These are phyloP conservation scores for Vitis hybrid DNA, from an alignment of 177 flowering plant species.

Conservation along the genomic window DNA sequence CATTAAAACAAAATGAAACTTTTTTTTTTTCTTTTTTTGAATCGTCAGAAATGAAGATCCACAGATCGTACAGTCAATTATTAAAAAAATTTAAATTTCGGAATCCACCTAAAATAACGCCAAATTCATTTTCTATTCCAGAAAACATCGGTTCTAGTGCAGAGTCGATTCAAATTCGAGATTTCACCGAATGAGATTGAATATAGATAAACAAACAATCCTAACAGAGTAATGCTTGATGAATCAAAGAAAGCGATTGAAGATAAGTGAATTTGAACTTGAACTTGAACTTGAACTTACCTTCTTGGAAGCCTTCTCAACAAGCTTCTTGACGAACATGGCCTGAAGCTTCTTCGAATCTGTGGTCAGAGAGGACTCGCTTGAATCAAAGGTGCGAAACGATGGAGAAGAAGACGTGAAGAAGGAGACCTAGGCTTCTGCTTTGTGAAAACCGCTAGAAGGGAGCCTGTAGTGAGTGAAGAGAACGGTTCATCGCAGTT, in stretches of 20 bases:
- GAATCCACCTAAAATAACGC: too few relatives aligned
- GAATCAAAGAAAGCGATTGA: not conserved
- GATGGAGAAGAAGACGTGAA: not conserved
- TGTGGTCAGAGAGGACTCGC: not conserved
- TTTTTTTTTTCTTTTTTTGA: too few relatives aligned
- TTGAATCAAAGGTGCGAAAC: too few relatives aligned
- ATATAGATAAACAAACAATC: not conserved
- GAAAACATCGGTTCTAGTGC: too few relatives aligned
- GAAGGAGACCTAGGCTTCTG: constrained; percentile 4
- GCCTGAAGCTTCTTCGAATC: not conserved
- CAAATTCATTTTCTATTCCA: too few relatives aligned
- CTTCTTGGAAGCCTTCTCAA: constrained; percentile 79
- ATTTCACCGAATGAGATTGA: not conserved
- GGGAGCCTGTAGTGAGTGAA: constrained; percentile 12
- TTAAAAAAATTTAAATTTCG: too few relatives aligned
- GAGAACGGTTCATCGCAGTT: constrained; percentile 32
- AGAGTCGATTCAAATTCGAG: too few relatives aligned
- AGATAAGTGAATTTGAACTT: not conserved
- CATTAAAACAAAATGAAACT: too few relatives aligned
- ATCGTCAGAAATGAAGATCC: too few relatives aligned
- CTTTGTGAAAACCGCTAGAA: constrained; percentile 35
- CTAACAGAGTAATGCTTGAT: not conserved
- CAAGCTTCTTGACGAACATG: constrained; percentile 79
- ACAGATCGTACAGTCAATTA: too few relatives aligned
- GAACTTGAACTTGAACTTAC: constrained; percentile 21